Conservation (phyloP, 2,329 filamentous ascomycete genomes). For the Colletotrichum musae region DNA sequence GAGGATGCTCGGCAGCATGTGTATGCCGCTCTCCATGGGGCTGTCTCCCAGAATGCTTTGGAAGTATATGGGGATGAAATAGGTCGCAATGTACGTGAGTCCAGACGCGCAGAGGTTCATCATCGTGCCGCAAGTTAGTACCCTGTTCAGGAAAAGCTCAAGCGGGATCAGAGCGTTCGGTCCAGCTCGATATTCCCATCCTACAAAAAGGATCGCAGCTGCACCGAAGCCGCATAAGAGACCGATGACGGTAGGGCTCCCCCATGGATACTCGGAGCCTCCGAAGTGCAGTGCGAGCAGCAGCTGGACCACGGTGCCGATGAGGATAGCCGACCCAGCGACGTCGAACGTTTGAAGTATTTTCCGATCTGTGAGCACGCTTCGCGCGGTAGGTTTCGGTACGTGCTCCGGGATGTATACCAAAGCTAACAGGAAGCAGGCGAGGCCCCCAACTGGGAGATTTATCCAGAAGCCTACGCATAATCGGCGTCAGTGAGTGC, state of each 20-base stretch:
- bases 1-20: constrained; percentile 57
- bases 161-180: constrained; percentile 65
- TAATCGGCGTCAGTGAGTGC: background rate
- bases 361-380: constrained; percentile 47
- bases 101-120: constrained; percentile 61
- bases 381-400: constrained; percentile 47
- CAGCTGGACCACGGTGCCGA: constrained; percentile 56
- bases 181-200: constrained; percentile 59
- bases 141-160: constrained; percentile 47
- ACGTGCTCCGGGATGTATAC: constrained; percentile 54
- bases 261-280: constrained; percentile 56
- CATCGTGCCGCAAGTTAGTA: constrained; percentile 52
- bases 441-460: constrained; percentile 57
- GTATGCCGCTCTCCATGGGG: constrained; percentile 55
- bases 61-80: constrained; percentile 67
- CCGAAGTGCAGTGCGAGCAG: constrained; percentile 62
- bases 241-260: constrained; percentile 54
- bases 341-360: constrained; percentile 56
- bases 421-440: constrained; percentile 51
- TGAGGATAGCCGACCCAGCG: constrained; percentile 58
- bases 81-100: constrained; percentile 60
- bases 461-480: constrained; percentile 60
- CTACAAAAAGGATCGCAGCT: constrained; percentile 51
- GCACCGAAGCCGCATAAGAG: constrained; percentile 55
- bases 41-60: constrained; percentile 60